A percentile compares a stretch with the other conserved stretches of the same genome.
Evolutionary conservation across 2,329 filamentous ascomycete species (phyloP).

Genomic region (Colletotrichum tropicicola): DNA sequence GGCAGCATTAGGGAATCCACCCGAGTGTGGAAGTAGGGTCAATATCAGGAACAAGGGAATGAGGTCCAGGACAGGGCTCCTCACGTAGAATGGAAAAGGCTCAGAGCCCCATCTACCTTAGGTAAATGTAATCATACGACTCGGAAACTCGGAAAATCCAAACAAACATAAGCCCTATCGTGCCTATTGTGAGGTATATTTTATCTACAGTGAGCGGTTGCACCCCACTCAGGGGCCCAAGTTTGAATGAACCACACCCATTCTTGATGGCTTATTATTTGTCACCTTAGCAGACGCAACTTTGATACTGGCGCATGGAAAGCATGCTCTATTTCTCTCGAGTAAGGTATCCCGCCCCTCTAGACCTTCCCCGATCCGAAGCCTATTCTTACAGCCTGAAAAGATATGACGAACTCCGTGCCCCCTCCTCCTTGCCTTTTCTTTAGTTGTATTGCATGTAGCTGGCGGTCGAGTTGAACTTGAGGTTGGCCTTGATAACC

Average conservation of each 20-base stretch:
- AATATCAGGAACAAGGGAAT: not conserved
- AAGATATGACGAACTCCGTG: slow-evolving; percentile 19
- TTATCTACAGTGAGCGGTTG: no score
- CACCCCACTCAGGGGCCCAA: no score
- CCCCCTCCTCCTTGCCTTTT: not conserved
- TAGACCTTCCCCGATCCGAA: slow-evolving; percentile 27
- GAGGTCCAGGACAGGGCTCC: not conserved
- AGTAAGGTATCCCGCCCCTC: slow-evolving; percentile 27
- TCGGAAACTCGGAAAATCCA: no score
- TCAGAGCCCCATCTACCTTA: not conserved
- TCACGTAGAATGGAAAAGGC: slow-evolving; percentile 1
- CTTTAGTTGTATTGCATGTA: slow-evolving; percentile 99
- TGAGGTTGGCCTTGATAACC: slow-evolving; percentile 98
- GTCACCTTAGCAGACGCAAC: no score
- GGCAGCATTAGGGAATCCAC: slow-evolving; percentile 8
- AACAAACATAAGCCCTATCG: no score
- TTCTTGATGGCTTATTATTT: no score
- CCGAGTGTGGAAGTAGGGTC: not conserved
- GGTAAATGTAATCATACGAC: slow-evolving; percentile 18
- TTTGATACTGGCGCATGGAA: not conserved
- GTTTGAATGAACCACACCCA: no score
- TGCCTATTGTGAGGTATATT: no score
- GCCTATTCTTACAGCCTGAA: slow-evolving; percentile 36
- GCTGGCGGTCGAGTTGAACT: slow-evolving; percentile 98
- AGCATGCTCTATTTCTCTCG: slow-evolving; percentile 30